Evolutionary conservation across 2,329 filamentous ascomycete species (phyloP).

Genomic region (Fusarium dimerum): DNA sequence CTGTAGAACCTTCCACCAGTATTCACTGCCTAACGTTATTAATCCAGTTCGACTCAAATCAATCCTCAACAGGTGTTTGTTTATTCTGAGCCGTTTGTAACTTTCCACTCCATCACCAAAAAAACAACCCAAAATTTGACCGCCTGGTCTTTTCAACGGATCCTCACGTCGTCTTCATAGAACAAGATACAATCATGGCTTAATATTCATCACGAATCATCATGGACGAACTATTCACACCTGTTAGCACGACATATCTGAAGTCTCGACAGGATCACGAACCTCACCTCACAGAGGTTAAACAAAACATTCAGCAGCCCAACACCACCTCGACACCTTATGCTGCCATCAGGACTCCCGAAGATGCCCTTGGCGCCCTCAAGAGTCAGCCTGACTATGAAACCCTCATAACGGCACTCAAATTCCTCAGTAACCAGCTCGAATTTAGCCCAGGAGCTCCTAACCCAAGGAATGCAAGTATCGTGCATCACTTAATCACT

Average conservation of each 20-base stretch:
- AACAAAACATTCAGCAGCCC: constrained; percentile 13
- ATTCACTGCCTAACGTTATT: too few relatives aligned
- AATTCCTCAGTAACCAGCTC: constrained; percentile 45
- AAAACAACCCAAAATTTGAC: too few relatives aligned
- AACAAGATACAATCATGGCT: not conserved
- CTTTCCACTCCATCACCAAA: too few relatives aligned
- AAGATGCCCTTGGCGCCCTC: constrained; percentile 61
- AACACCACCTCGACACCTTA: not conserved
- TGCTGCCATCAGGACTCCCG: constrained; percentile 18
- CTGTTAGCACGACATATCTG: constrained; percentile 53
- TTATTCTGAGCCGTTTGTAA: too few relatives aligned
- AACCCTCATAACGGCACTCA: constrained; percentile 52
- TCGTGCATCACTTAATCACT: constrained; percentile 73
- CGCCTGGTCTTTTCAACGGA: too few relatives aligned
- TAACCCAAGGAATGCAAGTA: constrained; percentile 68
- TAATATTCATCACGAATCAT: not conserved
- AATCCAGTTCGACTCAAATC: too few relatives aligned
- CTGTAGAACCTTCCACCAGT: too few relatives aligned
- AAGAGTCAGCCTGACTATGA: constrained; percentile 64
- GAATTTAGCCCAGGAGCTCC: constrained; percentile 43
- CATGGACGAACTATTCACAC: constrained; percentile 60
- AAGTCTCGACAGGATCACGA: constrained; percentile 38
- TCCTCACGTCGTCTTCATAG: not conserved
- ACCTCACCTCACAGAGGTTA: constrained; percentile 41
- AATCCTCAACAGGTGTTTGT: too few relatives aligned